phyloP scores from a whole-genome alignment of 2,329 filamentous ascomycete species.

The Aureobasidium sp. region DNA sequence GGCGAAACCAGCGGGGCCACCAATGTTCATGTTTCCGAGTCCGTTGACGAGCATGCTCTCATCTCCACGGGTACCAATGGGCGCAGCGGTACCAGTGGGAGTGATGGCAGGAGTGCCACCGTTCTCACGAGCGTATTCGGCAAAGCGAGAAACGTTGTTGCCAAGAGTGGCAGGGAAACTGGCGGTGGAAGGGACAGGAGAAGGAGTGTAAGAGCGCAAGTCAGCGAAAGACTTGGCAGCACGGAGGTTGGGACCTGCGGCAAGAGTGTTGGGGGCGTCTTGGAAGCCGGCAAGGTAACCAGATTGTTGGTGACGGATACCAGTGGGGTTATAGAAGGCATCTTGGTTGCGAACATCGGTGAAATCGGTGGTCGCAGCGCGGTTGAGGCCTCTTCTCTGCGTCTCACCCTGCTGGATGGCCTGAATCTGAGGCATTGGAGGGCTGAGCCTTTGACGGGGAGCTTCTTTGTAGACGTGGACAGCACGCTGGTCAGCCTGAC shows the following conservation, averaged over 20 bases:
- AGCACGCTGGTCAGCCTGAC: constrained; percentile 76
- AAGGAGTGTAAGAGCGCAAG: constrained; percentile 87
- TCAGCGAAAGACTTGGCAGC: constrained; percentile 96
- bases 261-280: constrained; percentile 57
- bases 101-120: constrained; percentile 58
- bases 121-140: constrained; percentile 48
- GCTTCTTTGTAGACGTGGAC: constrained; percentile 76
- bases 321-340: constrained; percentile 57
- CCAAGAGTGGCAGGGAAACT: constrained; percentile 68
- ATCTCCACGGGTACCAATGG: constrained; percentile 49
- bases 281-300: constrained; percentile 70
- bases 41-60: constrained; percentile 55
- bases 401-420: constrained; percentile 60
- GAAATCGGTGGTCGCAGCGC: constrained; percentile 96
- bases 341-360: constrained; percentile 69
- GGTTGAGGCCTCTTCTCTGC: constrained; percentile 75
- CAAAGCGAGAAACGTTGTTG: constrained; percentile 53
- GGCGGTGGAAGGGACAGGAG: constrained; percentile 79
- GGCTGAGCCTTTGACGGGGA: constrained; percentile 49
- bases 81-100: constrained; percentile 54
- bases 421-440: constrained; percentile 53
- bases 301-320: constrained; percentile 70
- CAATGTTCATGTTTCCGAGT: constrained; percentile 51
- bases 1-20: constrained; percentile 34
- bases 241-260: constrained; percentile 69